phyloP scores from a whole-genome alignment of 225 moss, liverwort and hornwort species.

The Pleurozium schreberi region DNA sequence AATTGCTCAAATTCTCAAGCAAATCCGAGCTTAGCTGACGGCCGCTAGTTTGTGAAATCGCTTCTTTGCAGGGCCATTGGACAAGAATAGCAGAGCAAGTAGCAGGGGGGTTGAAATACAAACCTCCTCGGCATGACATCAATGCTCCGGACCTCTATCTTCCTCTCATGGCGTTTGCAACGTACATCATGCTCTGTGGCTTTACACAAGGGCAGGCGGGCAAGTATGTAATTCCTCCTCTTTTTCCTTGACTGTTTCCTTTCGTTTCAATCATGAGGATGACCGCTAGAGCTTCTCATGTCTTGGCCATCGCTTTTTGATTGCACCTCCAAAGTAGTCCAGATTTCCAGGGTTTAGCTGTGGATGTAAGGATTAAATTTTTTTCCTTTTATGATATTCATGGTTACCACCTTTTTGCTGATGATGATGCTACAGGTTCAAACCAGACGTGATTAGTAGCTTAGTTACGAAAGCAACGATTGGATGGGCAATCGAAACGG shows the following conservation, averaged over 20 bases:
- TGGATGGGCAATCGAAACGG: slow-evolving; percentile 62
- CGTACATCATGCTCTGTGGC: slow-evolving; percentile 74
- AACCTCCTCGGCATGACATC: slow-evolving; percentile 91
- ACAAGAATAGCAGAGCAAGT: slow-evolving; percentile 98
- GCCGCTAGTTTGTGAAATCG: not conserved
- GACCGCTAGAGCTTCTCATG: not conserved
- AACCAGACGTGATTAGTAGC: slow-evolving; percentile 68
- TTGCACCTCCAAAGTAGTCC: not conserved
- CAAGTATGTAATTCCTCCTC: slow-evolving; percentile 32
- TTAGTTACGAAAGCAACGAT: slow-evolving; percentile 75
- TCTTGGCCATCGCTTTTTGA: not conserved
- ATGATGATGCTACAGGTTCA: slow-evolving; percentile 42
- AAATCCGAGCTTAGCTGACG: not conserved
- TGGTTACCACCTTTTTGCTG: not conserved
- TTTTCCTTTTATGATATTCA: not conserved
- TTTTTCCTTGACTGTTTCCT: not conserved
- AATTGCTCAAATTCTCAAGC: not conserved
- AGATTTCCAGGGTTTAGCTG: not conserved
- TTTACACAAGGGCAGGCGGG: slow-evolving; percentile 58
- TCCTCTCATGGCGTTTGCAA: slow-evolving; percentile 89
- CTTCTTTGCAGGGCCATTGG: slow-evolving; percentile 67
- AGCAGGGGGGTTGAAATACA: slow-evolving; percentile 89
- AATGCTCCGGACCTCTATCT: slow-evolving; percentile 95
- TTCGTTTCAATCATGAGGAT: not conserved
- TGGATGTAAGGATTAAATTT: not conserved